Evolutionary conservation across 73 alveolate genomes (phyloP).

Genomic region (Paramecium sexaurelia): DNA sequence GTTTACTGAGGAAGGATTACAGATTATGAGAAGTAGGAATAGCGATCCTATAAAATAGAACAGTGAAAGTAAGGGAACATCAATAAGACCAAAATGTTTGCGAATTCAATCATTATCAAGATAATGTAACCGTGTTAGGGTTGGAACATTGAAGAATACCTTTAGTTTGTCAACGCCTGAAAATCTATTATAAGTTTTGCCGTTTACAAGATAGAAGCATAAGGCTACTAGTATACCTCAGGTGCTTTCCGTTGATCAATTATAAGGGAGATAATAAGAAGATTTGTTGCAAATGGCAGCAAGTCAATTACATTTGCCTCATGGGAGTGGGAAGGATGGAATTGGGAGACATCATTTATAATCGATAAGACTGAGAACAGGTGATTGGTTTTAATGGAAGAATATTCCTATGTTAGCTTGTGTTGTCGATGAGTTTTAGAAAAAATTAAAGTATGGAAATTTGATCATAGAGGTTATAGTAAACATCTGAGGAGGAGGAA

Average conservation of each 20-base stretch:
- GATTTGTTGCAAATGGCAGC: slow-evolving; percentile 14
- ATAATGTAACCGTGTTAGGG: slow-evolving; percentile 45
- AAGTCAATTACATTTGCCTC: background rate
- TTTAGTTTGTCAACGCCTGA: background rate
- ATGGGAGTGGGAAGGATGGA: background rate
- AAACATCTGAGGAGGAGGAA: background rate
- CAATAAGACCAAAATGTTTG: background rate
- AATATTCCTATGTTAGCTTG: background rate
- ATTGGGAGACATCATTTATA: slow-evolving; percentile 29
- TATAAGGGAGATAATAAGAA: background rate
- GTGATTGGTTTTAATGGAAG: slow-evolving; percentile 51
- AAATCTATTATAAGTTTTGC: background rate
- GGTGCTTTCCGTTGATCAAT: slow-evolving; percentile 21
- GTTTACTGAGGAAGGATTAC: slow-evolving; percentile 39
- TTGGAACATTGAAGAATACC: background rate
- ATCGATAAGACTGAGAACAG: slow-evolving; percentile 19
- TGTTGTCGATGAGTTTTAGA: slow-evolving; percentile 18
- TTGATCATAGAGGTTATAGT: background rate
- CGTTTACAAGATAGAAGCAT: background rate
- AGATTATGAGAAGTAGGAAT: background rate
- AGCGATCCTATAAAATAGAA: background rate
- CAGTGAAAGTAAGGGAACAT: background rate
- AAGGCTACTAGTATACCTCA: background rate
- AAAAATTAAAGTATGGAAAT: slow-evolving; percentile 1
- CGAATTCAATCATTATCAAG: slow-evolving; percentile 9